Percentiles rank a stretch among this genome's conserved stretches.
phyloP scores from a whole-genome alignment of 2,329 filamentous ascomycete species.

The Elsinoe arachidis region DNA sequence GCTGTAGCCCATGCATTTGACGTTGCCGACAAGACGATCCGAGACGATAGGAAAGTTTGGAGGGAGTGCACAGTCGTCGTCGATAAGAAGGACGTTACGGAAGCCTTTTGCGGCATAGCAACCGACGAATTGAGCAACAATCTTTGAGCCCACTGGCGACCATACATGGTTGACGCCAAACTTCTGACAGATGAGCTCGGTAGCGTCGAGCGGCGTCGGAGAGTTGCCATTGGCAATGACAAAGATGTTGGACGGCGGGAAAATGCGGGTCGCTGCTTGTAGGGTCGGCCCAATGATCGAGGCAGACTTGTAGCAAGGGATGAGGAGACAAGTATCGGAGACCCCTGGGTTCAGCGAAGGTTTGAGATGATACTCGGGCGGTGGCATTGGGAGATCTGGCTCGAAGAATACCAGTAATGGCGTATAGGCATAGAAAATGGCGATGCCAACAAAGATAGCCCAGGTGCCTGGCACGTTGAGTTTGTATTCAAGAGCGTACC shows the following conservation, averaged over 20 bases:
- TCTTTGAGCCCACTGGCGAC: constrained; percentile 42
- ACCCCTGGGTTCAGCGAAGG: constrained; percentile 21
- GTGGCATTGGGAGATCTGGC: constrained; percentile 26
- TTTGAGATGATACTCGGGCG: constrained; percentile 15
- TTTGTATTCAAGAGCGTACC: constrained; percentile 33
- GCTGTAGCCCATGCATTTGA: constrained; percentile 42
- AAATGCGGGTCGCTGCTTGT: constrained; percentile 39
- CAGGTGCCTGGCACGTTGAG: constrained; percentile 35
- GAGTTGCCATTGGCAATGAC: constrained; percentile 44
- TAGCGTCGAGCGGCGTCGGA: constrained; percentile 39
- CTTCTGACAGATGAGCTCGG: constrained; percentile 36
- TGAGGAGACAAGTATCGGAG: constrained; percentile 35
- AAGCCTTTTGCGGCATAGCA: constrained; percentile 39
- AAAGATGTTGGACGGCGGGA: constrained; percentile 39
- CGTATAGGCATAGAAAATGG: constrained; percentile 21
- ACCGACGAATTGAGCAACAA: constrained; percentile 43
- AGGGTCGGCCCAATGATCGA: constrained; percentile 35
- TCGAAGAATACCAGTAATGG: constrained; percentile 29
- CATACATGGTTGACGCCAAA: constrained; percentile 43
- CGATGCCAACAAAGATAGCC: constrained; percentile 33
- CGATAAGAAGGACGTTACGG: constrained; percentile 41
- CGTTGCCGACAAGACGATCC: constrained; percentile 33
- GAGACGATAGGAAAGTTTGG: constrained; percentile 41
- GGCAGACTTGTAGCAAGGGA: constrained; percentile 43
- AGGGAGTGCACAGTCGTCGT: constrained; percentile 43